Evolutionary conservation across 164 flowering plant genomes (phyloP), one percentile per base, ranked within the genome.

Genomic region (Kalanchoe fedtschenkoi): DNA sequence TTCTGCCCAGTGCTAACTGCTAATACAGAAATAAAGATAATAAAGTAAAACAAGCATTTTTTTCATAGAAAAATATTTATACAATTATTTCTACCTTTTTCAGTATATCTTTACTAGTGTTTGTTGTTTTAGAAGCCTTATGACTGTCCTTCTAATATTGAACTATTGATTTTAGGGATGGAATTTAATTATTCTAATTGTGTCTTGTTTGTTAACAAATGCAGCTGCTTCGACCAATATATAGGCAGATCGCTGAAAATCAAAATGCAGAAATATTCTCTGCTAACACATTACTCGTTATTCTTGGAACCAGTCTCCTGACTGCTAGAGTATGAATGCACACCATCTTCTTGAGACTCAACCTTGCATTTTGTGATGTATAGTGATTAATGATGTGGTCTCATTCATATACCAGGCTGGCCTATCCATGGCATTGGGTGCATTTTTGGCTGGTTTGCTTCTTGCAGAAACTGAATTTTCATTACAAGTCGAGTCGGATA

Each of bases 401-500:
- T 34, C 56, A 57, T 60, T 55, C 58, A 65, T 58, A 30, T 21
- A 69, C 65, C 79, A 95, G 99, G 97, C 97, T 77, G 99, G 99
- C 69, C 90, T 95, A 69, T 95, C 99, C 67, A 95, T 95, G 99
- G 99, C 99, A 55, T 60, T 95, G 76, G 99, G 99, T 65, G 99
- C 99, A 61, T 95, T 95, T 80, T 77, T 95, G 78, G 99, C 99
- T 77, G 99, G 99, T 70, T 79, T 95, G 77, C 96, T 95, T 64
- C 95, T 95, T 19, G 99, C 99, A 63, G 99, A 95, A 83, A 95
- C 99, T 68, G 99, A 95, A 71, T 95, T 95, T 70, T 87, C 99
- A 10, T 76, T 95, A 60, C 99, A 95, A 73, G 97, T 95, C 70
- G 99, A 95, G 73, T 95, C 99, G 37, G 99, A 95, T 81, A 95